These are phyloP conservation scores for Aaosphaeria arxii DNA, from an alignment of 2,329 filamentous ascomycete species.

Conservation along the genomic window DNA sequence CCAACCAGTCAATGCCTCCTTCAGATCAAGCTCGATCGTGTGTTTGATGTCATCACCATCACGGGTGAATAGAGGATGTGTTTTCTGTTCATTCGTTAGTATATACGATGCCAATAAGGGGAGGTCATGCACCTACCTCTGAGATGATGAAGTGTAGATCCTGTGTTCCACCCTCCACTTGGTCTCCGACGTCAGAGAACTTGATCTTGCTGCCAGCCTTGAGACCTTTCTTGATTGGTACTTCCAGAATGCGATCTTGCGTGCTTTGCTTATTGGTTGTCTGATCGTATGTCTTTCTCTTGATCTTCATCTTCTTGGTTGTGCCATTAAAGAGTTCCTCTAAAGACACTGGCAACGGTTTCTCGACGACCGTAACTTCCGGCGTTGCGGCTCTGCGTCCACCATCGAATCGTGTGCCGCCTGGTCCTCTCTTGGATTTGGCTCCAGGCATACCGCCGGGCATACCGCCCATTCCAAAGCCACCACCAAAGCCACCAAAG, in stretches of 20 bases:
- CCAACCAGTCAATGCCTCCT: conserved; percentile 95
- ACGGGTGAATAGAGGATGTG: conserved; percentile 78
- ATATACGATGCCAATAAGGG: not conserved
- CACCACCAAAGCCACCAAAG: conserved; percentile 42
- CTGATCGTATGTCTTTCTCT: conserved; percentile 87
- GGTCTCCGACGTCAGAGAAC: conserved; percentile 95
- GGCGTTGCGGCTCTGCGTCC: conserved; percentile 59
- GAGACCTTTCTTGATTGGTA: conserved; percentile 91
- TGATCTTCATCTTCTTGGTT: conserved; percentile 98
- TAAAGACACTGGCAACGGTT: conserved; percentile 72
- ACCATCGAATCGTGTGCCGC: conserved; percentile 32
- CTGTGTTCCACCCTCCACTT: conserved; percentile 92
- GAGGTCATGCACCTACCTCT: conserved; percentile 63
- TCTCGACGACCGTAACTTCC: conserved; percentile 88
- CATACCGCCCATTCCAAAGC: conserved; percentile 33
- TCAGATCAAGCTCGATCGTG: conserved; percentile 77
- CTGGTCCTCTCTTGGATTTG: conserved; percentile 29
- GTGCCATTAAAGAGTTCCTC: conserved; percentile 86
- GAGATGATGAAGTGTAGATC: conserved; percentile 93
- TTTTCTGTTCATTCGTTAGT: conserved; percentile 60
- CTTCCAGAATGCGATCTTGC: conserved; percentile 87
- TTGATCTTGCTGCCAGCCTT: conserved; percentile 99
- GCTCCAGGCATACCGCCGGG: conserved; percentile 34
- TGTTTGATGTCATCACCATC: conserved; percentile 84
- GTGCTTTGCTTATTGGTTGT: conserved; percentile 76